phyloP scores from a whole-genome alignment of 306 rosid genomes.

The Lithocarpus polystachyus region DNA sequence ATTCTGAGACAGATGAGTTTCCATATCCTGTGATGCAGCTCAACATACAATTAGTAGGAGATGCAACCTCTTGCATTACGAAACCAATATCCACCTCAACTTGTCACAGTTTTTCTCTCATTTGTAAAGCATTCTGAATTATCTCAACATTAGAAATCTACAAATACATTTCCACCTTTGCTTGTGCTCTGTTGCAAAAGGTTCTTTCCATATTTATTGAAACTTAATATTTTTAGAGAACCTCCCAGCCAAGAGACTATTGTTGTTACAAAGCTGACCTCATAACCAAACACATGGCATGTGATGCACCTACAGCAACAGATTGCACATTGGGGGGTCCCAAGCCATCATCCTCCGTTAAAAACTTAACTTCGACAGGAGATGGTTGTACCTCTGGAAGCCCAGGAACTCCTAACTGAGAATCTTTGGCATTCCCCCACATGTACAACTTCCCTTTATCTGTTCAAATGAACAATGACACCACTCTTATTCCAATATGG shows the following conservation, averaged over 20 bases:
- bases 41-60: no score
- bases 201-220: not conserved
- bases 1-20: no score
- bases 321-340: slow-evolving; percentile 72
- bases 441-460: slow-evolving; percentile 76
- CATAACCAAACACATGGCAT: slow-evolving; percentile 73
- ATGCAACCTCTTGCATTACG: no score
- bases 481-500: not conserved
- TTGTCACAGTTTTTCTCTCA: no score
- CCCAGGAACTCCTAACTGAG: slow-evolving; percentile 93
- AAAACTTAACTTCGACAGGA: slow-evolving; percentile 76
- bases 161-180: not conserved
- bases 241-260: not conserved
- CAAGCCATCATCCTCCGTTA: slow-evolving; percentile 73
- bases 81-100: no score
- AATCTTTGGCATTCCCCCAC: slow-evolving; percentile 86
- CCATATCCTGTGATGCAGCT: no score
- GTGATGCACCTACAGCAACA: slow-evolving; percentile 75
- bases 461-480: slow-evolving; percentile 29
- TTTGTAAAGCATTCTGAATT: not conserved
- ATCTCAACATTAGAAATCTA: not conserved
- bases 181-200: not conserved
- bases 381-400: slow-evolving; percentile 59
- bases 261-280: slow-evolving; percentile 35
- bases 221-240: not conserved